A percentile compares a stretch with the other conserved stretches of the same genome.
These are phyloP conservation scores for Saturnispora dispora DNA, from an alignment of 805 yeast genomes.

Conservation along the genomic window DNA sequence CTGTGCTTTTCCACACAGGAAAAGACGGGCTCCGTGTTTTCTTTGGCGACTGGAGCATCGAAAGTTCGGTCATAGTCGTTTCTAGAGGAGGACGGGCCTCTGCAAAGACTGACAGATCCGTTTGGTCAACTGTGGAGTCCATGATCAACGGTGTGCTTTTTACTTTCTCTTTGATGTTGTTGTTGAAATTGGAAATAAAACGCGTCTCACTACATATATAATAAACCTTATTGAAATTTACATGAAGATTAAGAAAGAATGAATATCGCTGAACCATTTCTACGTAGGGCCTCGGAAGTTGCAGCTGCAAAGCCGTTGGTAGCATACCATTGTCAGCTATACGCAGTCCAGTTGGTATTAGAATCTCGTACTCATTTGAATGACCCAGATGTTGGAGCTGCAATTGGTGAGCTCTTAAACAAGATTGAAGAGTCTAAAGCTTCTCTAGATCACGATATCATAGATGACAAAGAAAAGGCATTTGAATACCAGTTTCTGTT, in stretches of 20 bases:
- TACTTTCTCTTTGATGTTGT: background rate
- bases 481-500: conserved; percentile 48
- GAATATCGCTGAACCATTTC: conserved; percentile 36
- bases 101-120: background rate
- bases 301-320: conserved; percentile 51
- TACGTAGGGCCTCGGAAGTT: conserved; percentile 51
- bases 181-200: background rate
- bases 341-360: conserved; percentile 67
- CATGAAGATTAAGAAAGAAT: background rate
- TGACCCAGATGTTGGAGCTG: conserved; percentile 45
- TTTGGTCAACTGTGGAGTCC: conserved; percentile 5
- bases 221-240: background rate
- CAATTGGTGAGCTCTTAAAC: conserved; percentile 57
- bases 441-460: conserved; percentile 33
- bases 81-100: background rate
- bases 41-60: background rate
- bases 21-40: conserved; percentile 19
- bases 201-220: background rate
- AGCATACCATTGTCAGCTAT: conserved; percentile 62
- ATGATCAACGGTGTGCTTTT: background rate
- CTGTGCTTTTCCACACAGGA: conserved; percentile 51
- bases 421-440: conserved; percentile 34
- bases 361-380: conserved; percentile 48
- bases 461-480: conserved; percentile 53
- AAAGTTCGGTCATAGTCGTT: background rate